phyloP scores from a whole-genome alignment of 1,284 basidiomycete species.

The Rhizoctonia solani region DNA sequence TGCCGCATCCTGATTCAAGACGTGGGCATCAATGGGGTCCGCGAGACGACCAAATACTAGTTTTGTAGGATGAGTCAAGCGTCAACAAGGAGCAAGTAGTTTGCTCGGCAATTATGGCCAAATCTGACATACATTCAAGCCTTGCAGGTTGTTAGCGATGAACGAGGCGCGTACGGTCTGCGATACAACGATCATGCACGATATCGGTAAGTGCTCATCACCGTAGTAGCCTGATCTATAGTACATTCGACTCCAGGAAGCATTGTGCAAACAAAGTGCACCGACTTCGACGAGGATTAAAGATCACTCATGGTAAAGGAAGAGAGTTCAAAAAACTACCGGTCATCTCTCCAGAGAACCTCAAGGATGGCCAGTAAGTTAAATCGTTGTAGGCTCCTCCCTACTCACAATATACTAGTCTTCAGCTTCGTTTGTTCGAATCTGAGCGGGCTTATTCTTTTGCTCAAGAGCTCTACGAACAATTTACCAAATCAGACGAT shows the following conservation, averaged over 20 bases:
- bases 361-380: constrained; percentile 83
- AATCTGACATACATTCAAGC: constrained; percentile 51
- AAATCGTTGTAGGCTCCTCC: no score
- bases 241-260: constrained; percentile 56
- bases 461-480: constrained; percentile 75
- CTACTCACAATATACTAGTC: constrained; percentile 49
- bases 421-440: constrained; percentile 85
- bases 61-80: no score
- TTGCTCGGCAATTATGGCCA: no score
- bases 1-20: not conserved
- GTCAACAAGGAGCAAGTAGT: no score
- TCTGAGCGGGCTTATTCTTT: constrained; percentile 92
- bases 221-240: not conserved
- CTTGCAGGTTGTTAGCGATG: constrained; percentile 82
- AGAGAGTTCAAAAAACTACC: constrained; percentile 86
- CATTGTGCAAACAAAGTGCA: constrained; percentile 91
- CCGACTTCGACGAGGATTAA: constrained; percentile 80
- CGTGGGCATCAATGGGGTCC: not conserved
- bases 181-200: constrained; percentile 86
- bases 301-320: constrained; percentile 86
- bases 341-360: constrained; percentile 61
- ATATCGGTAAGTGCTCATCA: constrained; percentile 63
- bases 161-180: constrained; percentile 87
- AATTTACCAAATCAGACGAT: constrained; percentile 57
- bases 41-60: no score